These are phyloP conservation scores for Monosporascus ibericus DNA, from an alignment of 2,329 filamentous ascomycete genomes.

Conservation along the genomic window DNA sequence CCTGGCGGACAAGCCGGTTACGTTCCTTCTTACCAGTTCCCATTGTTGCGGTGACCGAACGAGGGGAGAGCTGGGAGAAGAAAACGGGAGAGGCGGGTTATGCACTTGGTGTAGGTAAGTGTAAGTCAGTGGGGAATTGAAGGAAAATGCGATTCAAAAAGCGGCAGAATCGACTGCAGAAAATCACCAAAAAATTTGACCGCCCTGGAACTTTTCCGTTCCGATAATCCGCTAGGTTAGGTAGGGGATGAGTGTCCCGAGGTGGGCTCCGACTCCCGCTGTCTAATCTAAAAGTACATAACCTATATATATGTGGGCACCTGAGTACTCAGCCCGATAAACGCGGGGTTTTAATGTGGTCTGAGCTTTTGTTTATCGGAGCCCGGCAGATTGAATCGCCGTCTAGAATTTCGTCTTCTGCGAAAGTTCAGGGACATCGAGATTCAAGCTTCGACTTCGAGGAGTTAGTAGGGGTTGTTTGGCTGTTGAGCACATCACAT, in stretches of 20 bases:
- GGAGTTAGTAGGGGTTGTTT: too few relatives aligned
- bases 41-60: conserved; percentile 47
- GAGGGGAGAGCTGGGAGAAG: neutral
- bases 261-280: too few relatives aligned
- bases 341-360: neutral
- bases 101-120: neutral
- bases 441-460: too few relatives aligned
- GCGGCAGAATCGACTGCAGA: neutral
- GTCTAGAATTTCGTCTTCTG: neutral
- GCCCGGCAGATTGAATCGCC: neutral
- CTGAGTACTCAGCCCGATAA: neutral
- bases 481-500: too few relatives aligned
- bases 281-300: too few relatives aligned
- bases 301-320: too few relatives aligned
- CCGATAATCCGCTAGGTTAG: neutral
- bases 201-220: neutral
- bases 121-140: neutral
- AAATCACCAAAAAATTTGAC: neutral
- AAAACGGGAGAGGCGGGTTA: neutral
- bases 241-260: too few relatives aligned
- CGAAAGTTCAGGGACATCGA: too few relatives aligned
- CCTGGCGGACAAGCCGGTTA: conserved; percentile 74
- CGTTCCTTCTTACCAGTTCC: conserved; percentile 90
- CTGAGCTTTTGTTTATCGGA: neutral
- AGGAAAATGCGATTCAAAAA: neutral